Base-by-base conservation (phyloP, 306 rosid species). In the Carpinus fangiana region DNA sequence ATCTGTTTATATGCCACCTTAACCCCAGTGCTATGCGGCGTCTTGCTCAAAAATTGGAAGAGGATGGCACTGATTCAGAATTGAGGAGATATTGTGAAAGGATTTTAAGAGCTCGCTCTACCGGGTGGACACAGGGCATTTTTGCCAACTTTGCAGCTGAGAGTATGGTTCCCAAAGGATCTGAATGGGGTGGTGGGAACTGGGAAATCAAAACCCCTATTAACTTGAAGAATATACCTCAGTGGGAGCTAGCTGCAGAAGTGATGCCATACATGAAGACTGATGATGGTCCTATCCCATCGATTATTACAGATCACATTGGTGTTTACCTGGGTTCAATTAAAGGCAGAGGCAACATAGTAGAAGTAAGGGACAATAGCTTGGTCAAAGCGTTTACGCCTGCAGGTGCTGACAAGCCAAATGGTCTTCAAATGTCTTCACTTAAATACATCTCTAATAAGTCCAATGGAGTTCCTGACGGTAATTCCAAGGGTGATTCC, bases 111-210 rank as follows among this genome's bases (percentile, higher is more conserved):
- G 85, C 88, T 69, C 93, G 99, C 72, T 96, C 99, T 48, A 87
- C 89, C 28, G 99, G 98, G 77, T 96, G 99, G 99, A 96, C 98
- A 52, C 99, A 93, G 83, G 99, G 99, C 46, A 96, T 96, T 82
- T 96, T 96, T 80, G 97, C 99, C 23, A 96, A 96, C 88, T 96
- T 96, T 53, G 94, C 99, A 75, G 99, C 99, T 18, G 99, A 96
- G 84, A 96, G 99, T 82, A 89, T 96, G 99, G 93, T 96, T 87
- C 99, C 99, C 14, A 96, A 96, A 80, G 99, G 99, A 81, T 87
- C 93, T 84, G 99, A 96, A 79, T 96, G 99, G 99, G 98, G 98
- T 71, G 99, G 99, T 79, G 97, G 98, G 82, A 89, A 96, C 90
- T 96, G 99, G 99, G 97, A 96, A 87, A 96, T 91, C 83, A 96